Evolutionary conservation across 352 stramenopile genomes (phyloP), one percentile per base, ranked within the genome.

Genomic region (Pythium grandisporangium): DNA sequence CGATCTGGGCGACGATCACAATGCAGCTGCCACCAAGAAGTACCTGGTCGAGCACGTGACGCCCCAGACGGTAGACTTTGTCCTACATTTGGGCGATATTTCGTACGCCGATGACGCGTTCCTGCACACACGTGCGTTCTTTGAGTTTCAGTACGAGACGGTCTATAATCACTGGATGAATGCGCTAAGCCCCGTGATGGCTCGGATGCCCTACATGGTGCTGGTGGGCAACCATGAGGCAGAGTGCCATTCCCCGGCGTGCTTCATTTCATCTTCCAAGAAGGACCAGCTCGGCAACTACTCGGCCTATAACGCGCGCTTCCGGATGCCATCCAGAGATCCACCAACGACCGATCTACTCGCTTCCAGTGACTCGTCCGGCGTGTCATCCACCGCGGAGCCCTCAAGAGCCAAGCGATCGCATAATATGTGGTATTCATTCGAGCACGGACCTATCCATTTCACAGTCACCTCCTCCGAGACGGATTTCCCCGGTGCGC

Each of bases 391-490:
- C n/a, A n/a, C n/a, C n/a, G n/a, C n/a, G n/a, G n/a, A n/a, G n/a
- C n/a, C n/a, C n/a, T n/a, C n/a, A n/a, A n/a, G n/a, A n/a, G n/a
- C n/a, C n/a, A n/a, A n/a, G n/a, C n/a, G n/a, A n/a, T n/a, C n/a
- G n/a, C 32, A 63, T 39, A 78, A 70, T 35, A 78, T 78, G 63
- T 78, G 60, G 59, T 65, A 70, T 51, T 67, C 58, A 30, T 77
- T 77, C 33, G 59, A 73, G 6, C 45, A 70, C 36, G 59, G 59
- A 1, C 58, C 61, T 20, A 56, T 88, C 14, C 80, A 93, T 51
- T 80, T 84, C 27, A 77, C 73, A 4, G 50, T 63, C 11, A 61
- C 93, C 14, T 79, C 72, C 30, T 80, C 66, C 6, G 82, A 95
- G 52, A 89, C 66, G 2, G 65, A 77, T 44, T 77, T 43, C 43